phyloP scores from a whole-genome alignment of 306 rosid species.

The Glycyrrhiza uralensis region DNA sequence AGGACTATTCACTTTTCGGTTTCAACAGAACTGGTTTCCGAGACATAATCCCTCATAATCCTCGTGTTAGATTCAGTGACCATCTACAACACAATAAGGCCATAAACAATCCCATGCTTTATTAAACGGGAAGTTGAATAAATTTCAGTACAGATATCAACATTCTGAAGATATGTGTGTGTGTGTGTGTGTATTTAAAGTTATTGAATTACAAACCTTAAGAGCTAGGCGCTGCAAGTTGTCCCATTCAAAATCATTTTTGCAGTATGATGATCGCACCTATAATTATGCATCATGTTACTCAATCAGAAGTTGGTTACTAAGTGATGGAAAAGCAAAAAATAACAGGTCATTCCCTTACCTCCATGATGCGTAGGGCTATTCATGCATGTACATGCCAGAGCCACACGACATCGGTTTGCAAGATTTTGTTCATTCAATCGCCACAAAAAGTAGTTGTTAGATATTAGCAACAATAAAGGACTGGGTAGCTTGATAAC shows the following conservation, averaged over 20 bases:
- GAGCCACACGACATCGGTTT: background rate
- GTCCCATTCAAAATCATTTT: conserved; percentile 90
- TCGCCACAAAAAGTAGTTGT: background rate
- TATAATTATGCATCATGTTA: conserved; percentile 17
- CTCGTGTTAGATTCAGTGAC: conserved; percentile 71
- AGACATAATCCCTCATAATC: conserved; percentile 73
- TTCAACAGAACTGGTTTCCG: conserved; percentile 61
- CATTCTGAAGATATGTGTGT: background rate
- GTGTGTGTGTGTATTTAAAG: background rate
- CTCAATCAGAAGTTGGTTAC: background rate
- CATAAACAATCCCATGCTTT: conserved; percentile 8
- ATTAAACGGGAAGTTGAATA: background rate
- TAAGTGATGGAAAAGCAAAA: background rate
- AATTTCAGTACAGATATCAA: background rate
- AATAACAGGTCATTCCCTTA: conserved; percentile 28
- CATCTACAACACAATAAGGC: conserved; percentile 51
- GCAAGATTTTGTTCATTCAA: conserved; percentile 26
- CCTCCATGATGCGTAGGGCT: conserved; percentile 94
- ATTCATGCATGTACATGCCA: conserved; percentile 36
- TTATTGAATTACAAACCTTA: conserved; percentile 44
- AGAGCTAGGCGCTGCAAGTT: conserved; percentile 60
- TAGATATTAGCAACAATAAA: conserved; percentile 17
- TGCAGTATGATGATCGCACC: conserved; percentile 90
- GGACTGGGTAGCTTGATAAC: background rate
- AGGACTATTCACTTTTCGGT: conserved; percentile 34